Base-by-base conservation (phyloP, 805 yeast species). In the Wickerhamomyces ciferrii region DNA sequence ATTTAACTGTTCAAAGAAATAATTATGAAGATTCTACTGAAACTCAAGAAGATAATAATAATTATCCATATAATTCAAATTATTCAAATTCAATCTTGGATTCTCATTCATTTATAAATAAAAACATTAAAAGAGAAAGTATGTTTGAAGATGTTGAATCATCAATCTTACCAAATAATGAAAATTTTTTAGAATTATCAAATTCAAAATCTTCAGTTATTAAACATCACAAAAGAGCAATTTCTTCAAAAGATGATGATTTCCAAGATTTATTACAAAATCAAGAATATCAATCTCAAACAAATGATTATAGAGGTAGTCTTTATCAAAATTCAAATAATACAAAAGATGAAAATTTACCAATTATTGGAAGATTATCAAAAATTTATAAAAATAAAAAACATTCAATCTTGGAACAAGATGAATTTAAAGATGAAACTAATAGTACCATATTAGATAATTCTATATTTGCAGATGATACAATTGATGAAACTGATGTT, bases 381-480 rank as follows among this genome's bases (percentile, higher is more conserved):
- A 31, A 51, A 50, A 40, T 42, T 47, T 24, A 21, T 49, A 4
- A 43, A 47, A 4, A 21, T 39, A 19, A 47, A 48, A n/a, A 42
- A 25, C 27, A 47, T 20, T 37, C 39, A 7, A 21, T 20, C 4
- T 17, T 20, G 5, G 34, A 31, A n/a, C 21, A 40, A 13, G 25
- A 29, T 15, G 43, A 41, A 27, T 17, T 18, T 9, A 11, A 6
- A 3, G 41, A 48, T 25, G 58, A 51, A 6, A 50, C 54, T 1
- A 53, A 48, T 39, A 55, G 51, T 27, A 48, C 56, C 6, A 47
- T 53, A 21, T 39, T 48, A 42, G 53, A 58, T 38, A 55, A 50
- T 36, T 59, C 61, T 1, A 37, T 59, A 36, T 59, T 53, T 52
- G 59, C 51, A 25, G 62, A 58, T 44, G 46, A 56, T 40, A 55